A percentile compares a stretch with the other conserved stretches of the same genome.
phyloP scores from a whole-genome alignment of 179 eudicot species.

The Patellifolia procumbens region DNA sequence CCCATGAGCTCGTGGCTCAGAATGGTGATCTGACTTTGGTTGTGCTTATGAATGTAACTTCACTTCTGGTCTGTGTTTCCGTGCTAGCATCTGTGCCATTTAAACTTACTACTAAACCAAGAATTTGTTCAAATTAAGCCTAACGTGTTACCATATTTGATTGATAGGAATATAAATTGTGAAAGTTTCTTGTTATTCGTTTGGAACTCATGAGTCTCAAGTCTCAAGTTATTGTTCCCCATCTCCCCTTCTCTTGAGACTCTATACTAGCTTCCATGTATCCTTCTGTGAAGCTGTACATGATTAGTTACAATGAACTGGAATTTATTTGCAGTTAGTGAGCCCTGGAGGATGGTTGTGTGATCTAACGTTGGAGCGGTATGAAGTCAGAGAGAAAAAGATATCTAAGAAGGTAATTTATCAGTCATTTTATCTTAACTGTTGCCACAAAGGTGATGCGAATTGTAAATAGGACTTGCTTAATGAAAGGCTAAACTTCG shows the following conservation, averaged over 20 bases:
- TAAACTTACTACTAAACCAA: no score
- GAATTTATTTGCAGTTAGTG: conserved; percentile 51
- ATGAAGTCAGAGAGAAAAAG: conserved; percentile 90
- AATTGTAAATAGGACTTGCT: no score
- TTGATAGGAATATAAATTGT: background rate
- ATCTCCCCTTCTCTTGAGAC: background rate
- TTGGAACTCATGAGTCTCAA: background rate
- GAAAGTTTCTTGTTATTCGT: background rate
- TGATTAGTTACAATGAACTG: background rate
- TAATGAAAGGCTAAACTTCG: background rate
- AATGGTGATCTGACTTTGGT: background rate
- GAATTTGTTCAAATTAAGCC: no score
- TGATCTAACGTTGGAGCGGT: conserved; percentile 80
- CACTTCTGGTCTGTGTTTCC: no score
- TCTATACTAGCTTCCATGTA: background rate
- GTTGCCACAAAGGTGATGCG: no score
- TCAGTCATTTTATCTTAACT: background rate
- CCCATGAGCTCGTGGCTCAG: background rate
- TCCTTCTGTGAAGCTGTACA: background rate
- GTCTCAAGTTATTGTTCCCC: background rate
- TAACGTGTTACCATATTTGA: no score
- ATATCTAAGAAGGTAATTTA: conserved; percentile 66
- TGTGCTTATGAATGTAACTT: no score
- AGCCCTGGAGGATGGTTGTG: conserved; percentile 91
- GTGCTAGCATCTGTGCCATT: no score